These are phyloP conservation scores for Epichloe gansuensis DNA, from an alignment of 2,329 filamentous ascomycete species.

Conservation along the genomic window DNA sequence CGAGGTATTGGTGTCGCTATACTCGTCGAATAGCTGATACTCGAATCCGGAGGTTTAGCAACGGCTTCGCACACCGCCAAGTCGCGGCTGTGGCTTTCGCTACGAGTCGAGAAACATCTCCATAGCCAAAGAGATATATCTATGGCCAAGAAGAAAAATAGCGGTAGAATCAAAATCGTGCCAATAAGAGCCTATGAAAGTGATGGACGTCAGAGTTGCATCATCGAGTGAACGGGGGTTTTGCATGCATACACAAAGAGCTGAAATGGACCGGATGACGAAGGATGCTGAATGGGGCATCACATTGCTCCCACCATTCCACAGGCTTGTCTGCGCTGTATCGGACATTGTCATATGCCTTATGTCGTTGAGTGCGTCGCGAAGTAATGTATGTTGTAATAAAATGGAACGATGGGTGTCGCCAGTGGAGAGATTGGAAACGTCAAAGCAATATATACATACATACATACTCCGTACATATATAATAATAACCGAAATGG, in stretches of 20 bases:
- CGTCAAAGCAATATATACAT: not conserved
- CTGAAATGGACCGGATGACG: slow-evolving; percentile 25
- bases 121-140: slow-evolving; percentile 43
- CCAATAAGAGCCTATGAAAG: slow-evolving; percentile 29
- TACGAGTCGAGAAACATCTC: slow-evolving; percentile 24
- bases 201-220: slow-evolving; percentile 5
- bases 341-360: slow-evolving; percentile 14
- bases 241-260: slow-evolving; percentile 22
- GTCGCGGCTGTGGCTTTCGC: slow-evolving; percentile 1
- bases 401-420: not conserved
- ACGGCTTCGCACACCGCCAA: not conserved
- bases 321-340: slow-evolving; percentile 12
- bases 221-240: slow-evolving; percentile 1
- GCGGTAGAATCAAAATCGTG: slow-evolving; percentile 33
- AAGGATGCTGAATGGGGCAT: slow-evolving; percentile 18
- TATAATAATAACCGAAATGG: not conserved
- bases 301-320: slow-evolving; percentile 15
- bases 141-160: slow-evolving; percentile 34
- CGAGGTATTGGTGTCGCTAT: slow-evolving; percentile 1
- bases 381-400: not conserved
- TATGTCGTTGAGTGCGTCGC: not conserved
- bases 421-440: not conserved
- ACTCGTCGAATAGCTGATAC: not conserved
- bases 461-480: too few species aligned
- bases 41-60: not conserved